Conservation (phyloP, 176 grass and related monocot genomes). For the Pharus latifolius region DNA sequence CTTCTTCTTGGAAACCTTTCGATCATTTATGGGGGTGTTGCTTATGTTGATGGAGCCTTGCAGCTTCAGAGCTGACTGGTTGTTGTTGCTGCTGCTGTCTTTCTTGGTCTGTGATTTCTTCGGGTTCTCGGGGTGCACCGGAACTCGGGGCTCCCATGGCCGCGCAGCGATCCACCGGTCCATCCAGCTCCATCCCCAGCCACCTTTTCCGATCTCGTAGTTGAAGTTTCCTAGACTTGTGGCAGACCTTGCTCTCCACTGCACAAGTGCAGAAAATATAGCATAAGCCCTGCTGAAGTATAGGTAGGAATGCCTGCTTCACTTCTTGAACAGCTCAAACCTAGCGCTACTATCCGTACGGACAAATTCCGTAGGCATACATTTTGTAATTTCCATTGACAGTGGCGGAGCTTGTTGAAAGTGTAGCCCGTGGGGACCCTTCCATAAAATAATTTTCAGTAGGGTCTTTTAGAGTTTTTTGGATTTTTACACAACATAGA, state of each 20-base stretch:
- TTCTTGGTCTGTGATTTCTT: constrained; percentile 46
- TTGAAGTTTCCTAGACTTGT: constrained; percentile 56
- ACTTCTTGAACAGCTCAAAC: neutral
- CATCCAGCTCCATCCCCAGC: constrained; percentile 97
- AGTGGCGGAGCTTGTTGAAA: too few relatives aligned
- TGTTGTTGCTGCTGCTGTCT: constrained; percentile 28
- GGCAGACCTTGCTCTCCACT: constrained; percentile 88
- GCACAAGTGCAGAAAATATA: neutral
- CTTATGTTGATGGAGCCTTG: constrained; percentile 34
- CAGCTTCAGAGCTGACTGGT: constrained; percentile 34
- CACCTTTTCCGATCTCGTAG: constrained; percentile 62
- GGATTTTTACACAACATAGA: too few relatives aligned
- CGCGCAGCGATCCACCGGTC: constrained; percentile 83
- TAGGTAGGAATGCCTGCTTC: neutral
- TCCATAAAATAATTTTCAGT: too few relatives aligned
- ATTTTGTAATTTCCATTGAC: too few relatives aligned
- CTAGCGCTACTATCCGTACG: too few relatives aligned
- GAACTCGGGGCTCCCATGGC: constrained; percentile 76
- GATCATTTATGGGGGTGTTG: constrained; percentile 17
- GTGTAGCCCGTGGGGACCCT: too few relatives aligned
- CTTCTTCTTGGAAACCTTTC: constrained; percentile 46
- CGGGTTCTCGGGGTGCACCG: constrained; percentile 23
- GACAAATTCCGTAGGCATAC: too few relatives aligned
- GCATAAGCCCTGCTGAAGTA: neutral
- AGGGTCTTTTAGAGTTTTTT: too few relatives aligned